These are phyloP conservation scores for Phlebopus sp. DNA, from an alignment of 1,284 basidiomycete species.

Conservation along the genomic window DNA sequence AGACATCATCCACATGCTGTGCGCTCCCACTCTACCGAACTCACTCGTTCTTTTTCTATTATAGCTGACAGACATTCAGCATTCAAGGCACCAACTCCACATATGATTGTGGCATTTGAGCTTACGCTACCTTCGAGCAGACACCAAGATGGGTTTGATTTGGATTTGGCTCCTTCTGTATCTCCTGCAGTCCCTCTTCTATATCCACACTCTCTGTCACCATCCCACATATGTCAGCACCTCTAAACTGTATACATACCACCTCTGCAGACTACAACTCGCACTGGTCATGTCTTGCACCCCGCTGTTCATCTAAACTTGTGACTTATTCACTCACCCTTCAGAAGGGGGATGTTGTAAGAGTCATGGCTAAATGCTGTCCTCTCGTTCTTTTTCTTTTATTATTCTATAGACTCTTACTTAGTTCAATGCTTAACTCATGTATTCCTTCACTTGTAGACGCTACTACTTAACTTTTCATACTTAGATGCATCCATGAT, in stretches of 20 bases:
- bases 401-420: too few species aligned
- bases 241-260: slow-evolving; percentile 16
- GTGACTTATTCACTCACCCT: neutral
- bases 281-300: slow-evolving; percentile 19
- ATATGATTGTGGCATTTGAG: neutral
- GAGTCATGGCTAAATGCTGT: too few species aligned
- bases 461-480: too few species aligned
- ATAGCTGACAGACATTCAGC: slow-evolving; percentile 1
- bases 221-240: slow-evolving; percentile 7
- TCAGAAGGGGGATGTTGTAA: slow-evolving; percentile 17
- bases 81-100: neutral
- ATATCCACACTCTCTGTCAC: slow-evolving; percentile 6
- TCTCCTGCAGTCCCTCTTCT: slow-evolving; percentile 1
- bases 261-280: slow-evolving; percentile 22
- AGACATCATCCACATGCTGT: slow-evolving; percentile 29
- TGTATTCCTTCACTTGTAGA: too few species aligned
- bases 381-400: too few species aligned
- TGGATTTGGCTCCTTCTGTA: neutral
- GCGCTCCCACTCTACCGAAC: slow-evolving; percentile 18
- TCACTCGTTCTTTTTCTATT: neutral
- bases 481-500: too few species aligned
- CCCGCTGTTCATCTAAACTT: too few species aligned
- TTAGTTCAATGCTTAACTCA: too few species aligned
- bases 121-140: slow-evolving; percentile 1
- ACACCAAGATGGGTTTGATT: neutral